Evolutionary conservation across 208 protist genomes (phyloP), one percentile per base, ranked within the genome.

Genomic region (Crithidia sp.): DNA sequence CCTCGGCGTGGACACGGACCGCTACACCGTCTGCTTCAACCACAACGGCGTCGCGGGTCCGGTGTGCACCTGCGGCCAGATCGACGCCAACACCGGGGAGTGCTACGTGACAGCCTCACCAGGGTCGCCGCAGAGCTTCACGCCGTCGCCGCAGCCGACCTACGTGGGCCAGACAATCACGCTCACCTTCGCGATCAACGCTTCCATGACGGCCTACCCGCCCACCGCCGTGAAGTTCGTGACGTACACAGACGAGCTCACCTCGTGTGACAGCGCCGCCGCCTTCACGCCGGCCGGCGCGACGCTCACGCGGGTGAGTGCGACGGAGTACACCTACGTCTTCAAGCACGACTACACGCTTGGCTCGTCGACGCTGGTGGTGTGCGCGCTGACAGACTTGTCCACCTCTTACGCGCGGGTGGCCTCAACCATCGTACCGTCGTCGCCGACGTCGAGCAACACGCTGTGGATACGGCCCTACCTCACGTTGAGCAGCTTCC

Each of bases 131-230:
- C 68, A 85, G 52, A 81, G 43, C 56, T 94, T 95, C 71, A 70
- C 59, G 14, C 54, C 76, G 9, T 59, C 63, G 9, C 91, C 89
- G 55, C 70, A 66, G 39, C 89, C 93, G 50, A 91, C 84, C 7
- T 97, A 97, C 75, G 93, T 94, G 16, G 93, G 93, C 2, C 86
- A 97, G 81, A 88, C 76, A 19, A 82, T 97, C 63, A 86, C 79
- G 8, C 70, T 97, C 19, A 73, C 58, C 57, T 71, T 88, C 19
- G 52, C 62, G 12, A 41, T 85, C 19, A 78, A 82, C 40, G 59
- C 62, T 7, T 55, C 67, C 36, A 84, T 91, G 77, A 73, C 67
- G 10, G 44, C 65, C 40, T 88, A 91, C 77, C 85, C 92, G 40
- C 79, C 89, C 13, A 91, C 81, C 0, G 72, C 74, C 2, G 74